Evolutionary conservation across 176 grass and related monocot species (phyloP).

Genomic region (Avena sativa): DNA sequence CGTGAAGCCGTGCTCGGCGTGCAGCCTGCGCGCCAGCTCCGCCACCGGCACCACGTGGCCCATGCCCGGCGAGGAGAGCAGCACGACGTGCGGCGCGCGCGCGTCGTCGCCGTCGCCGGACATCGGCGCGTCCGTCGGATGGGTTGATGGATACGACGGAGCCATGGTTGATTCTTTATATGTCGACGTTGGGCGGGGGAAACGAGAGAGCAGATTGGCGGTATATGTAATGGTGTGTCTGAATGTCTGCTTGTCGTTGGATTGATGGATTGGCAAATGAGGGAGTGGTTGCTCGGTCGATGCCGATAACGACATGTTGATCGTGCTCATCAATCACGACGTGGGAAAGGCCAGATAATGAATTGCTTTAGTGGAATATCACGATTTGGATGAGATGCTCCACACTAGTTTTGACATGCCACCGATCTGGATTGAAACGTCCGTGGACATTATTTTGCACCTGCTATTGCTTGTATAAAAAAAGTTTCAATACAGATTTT

Average conservation of each 20-base stretch:
- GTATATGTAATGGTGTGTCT: not conserved
- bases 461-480: not conserved
- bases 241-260: not conserved
- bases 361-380: not conserved
- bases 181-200: not conserved
- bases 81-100: conserved; percentile 45
- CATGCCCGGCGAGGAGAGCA: conserved; percentile 60
- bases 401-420: not conserved
- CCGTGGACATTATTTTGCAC: not conserved
- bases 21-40: conserved; percentile 55
- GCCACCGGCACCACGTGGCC: conserved; percentile 61
- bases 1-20: conserved; percentile 50
- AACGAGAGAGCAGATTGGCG: not conserved
- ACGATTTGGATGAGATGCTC: not conserved
- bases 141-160: not conserved
- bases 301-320: not conserved
- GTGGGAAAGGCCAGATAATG: not conserved
- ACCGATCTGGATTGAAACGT: not conserved
- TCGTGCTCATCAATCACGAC: not conserved
- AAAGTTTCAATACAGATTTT: too few relatives aligned
- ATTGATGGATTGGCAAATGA: not conserved
- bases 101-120: not conserved
- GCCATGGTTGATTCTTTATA: too few relatives aligned
- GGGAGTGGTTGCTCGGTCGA: not conserved
- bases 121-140: not conserved